Conservation (phyloP, 371 early-diverging fungal species). For the Zopfochytrium polystomum region DNA sequence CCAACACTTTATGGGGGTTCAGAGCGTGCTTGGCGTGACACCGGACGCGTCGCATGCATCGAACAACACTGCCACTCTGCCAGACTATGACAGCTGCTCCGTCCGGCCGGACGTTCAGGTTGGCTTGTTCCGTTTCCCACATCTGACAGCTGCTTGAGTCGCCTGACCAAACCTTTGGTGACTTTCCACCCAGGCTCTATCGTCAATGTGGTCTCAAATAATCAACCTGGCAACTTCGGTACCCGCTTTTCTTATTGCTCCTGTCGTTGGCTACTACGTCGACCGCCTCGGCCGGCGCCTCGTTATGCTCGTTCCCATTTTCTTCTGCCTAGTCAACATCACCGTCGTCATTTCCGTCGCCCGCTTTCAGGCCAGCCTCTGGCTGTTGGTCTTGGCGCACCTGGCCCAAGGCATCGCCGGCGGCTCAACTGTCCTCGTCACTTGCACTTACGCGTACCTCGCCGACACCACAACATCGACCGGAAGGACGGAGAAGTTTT, state of each 20-base stretch:
- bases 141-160: not conserved
- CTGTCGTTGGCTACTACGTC: conserved; percentile 22
- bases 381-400: conserved; percentile 27
- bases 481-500: conserved; percentile 23
- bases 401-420: conserved; percentile 31
- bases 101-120: conserved; percentile 30
- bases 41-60: not conserved
- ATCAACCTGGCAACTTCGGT: conserved; percentile 22
- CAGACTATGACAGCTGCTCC: conserved; percentile 29
- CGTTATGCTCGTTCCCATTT: conserved; percentile 25
- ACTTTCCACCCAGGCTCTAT: conserved; percentile 5
- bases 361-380: conserved; percentile 17
- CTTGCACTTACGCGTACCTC: conserved; percentile 26
- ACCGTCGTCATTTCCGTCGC: conserved; percentile 26
- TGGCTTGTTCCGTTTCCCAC: not conserved
- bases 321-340: conserved; percentile 21
- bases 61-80: not conserved
- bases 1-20: not conserved
- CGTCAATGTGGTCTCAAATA: conserved; percentile 28
- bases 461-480: conserved; percentile 22
- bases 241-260: conserved; percentile 30
- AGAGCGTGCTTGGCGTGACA: not conserved
- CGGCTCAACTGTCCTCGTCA: conserved; percentile 8
- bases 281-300: conserved; percentile 29
- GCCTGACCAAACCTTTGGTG: not conserved